Conservation (phyloP, 768 basidiomycete genomes). For the Clathrus columnatus region DNA sequence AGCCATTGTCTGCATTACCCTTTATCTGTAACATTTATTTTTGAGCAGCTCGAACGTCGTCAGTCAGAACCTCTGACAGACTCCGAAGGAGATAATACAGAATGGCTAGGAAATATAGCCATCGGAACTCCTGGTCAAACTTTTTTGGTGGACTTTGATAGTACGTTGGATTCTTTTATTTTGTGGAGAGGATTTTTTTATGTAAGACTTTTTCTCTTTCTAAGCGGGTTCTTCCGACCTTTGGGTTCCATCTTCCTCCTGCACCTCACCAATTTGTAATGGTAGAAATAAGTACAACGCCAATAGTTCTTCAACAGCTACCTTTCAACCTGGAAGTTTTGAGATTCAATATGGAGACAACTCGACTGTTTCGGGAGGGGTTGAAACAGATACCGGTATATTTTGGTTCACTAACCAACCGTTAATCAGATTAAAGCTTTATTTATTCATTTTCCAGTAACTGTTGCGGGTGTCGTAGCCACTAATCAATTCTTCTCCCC, state of each 20-base stretch:
- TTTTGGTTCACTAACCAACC: neutral
- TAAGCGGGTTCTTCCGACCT: constrained; percentile 26
- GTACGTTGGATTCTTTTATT: neutral
- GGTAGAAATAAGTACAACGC: constrained; percentile 23
- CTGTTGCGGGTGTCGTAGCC: neutral
- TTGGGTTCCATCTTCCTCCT: constrained; percentile 26
- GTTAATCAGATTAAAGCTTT: neutral
- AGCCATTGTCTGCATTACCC: no score
- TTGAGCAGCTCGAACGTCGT: constrained; percentile 20
- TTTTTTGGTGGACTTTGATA: constrained; percentile 35
- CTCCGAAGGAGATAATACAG: constrained; percentile 17
- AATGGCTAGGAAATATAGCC: constrained; percentile 29
- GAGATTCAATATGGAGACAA: constrained; percentile 35
- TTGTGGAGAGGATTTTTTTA: neutral
- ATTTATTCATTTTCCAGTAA: neutral
- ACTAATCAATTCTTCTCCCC: constrained; percentile 20
- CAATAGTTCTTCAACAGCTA: constrained; percentile 23
- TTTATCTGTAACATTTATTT: constrained; percentile 6
- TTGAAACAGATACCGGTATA: constrained; percentile 30
- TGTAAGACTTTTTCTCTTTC: no score
- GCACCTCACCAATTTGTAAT: constrained; percentile 15
- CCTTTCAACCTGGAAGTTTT: constrained; percentile 22
- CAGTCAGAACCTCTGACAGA: constrained; percentile 22
- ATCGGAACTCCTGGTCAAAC: constrained; percentile 30
- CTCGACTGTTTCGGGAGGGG: constrained; percentile 26